Percentiles rank a stretch among this genome's conserved stretches.
Evolutionary conservation across 2,329 filamentous ascomycete species (phyloP).

Genomic region (Ascochyta viciae-villosae): DNA sequence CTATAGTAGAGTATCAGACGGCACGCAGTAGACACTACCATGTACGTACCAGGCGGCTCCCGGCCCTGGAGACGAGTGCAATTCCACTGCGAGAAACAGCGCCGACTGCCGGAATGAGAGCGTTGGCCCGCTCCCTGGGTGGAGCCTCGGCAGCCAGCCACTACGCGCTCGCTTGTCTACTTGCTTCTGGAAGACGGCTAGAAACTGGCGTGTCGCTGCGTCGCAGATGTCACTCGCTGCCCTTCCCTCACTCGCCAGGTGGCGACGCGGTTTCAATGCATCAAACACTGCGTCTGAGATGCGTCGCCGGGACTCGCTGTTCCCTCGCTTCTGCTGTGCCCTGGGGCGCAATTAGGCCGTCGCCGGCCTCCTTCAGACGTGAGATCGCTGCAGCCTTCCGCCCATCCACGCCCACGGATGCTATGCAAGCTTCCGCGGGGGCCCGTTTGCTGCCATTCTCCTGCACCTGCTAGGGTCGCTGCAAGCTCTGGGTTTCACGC

Average conservation of each 20-base stretch:
- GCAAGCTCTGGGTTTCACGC: slow-evolving; percentile 36
- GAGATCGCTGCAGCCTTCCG: slow-evolving; percentile 44
- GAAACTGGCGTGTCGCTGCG: slow-evolving; percentile 22
- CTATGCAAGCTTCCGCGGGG: slow-evolving; percentile 33
- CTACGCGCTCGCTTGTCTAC: slow-evolving; percentile 27
- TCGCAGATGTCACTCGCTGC: slow-evolving; percentile 19
- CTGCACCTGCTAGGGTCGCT: slow-evolving; percentile 34
- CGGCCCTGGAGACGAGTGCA: slow-evolving; percentile 6
- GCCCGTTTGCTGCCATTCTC: slow-evolving; percentile 23
- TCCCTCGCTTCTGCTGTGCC: not conserved
- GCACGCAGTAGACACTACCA: slow-evolving; percentile 3
- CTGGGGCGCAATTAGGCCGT: not conserved
- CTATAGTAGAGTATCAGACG: not conserved
- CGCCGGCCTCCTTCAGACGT: slow-evolving; percentile 29
- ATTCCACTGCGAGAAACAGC: slow-evolving; percentile 11
- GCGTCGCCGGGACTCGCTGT: slow-evolving; percentile 23
- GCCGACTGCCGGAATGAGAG: slow-evolving; percentile 28
- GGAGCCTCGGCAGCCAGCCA: slow-evolving; percentile 24
- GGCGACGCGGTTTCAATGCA: slow-evolving; percentile 22
- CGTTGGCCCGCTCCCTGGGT: slow-evolving; percentile 31
- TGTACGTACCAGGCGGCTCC: slow-evolving; percentile 1
- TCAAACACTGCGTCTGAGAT: slow-evolving; percentile 26
- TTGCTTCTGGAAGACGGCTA: slow-evolving; percentile 33
- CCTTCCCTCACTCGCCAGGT: slow-evolving; percentile 16
- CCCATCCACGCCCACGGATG: slow-evolving; percentile 37